phyloP scores from a whole-genome alignment of 495 filamentous ascomycete species.

The Aspergillus asperescens region DNA sequence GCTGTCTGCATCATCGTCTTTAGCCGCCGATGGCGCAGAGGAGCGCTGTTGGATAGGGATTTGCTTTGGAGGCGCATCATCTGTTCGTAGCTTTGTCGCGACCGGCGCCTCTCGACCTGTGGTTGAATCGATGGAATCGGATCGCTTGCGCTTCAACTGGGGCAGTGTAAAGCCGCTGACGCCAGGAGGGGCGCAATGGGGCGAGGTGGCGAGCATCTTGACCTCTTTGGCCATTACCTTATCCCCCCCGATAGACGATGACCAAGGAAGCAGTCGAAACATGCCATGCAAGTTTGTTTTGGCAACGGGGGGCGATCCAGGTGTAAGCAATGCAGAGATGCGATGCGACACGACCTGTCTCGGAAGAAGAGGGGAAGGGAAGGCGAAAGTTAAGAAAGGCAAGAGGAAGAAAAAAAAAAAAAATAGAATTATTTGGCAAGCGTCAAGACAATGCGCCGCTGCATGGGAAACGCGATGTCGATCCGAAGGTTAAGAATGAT shows the following conservation, averaged over 20 bases:
- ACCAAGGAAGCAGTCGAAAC: constrained; percentile 54
- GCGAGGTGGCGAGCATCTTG: constrained; percentile 38
- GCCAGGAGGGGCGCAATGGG: constrained; percentile 33
- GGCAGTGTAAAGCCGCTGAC: constrained; percentile 38
- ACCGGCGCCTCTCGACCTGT: constrained; percentile 27
- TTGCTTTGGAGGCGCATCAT: constrained; percentile 19
- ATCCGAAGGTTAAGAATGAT: constrained; percentile 12
- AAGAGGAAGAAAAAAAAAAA: not conserved
- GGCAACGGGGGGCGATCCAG: constrained; percentile 13
- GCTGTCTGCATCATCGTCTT: not conserved
- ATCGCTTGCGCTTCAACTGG: constrained; percentile 55
- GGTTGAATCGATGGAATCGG: constrained; percentile 29
- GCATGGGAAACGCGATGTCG: constrained; percentile 19
- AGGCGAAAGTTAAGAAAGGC: not conserved
- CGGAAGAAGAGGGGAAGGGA: not conserved
- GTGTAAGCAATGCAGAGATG: constrained; percentile 21
- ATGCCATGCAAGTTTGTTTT: constrained; percentile 48
- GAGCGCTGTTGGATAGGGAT: constrained; percentile 8
- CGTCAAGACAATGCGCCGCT: constrained; percentile 15
- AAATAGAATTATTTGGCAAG: constrained; percentile 6
- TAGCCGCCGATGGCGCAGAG: not conserved
- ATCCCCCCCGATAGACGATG: constrained; percentile 50
- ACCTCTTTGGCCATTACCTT: constrained; percentile 47
- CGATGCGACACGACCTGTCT: constrained; percentile 23
- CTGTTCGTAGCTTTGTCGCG: constrained; percentile 30